These are phyloP conservation scores for Millerago galiae DNA, from an alignment of 805 yeast species.

Conservation along the genomic window DNA sequence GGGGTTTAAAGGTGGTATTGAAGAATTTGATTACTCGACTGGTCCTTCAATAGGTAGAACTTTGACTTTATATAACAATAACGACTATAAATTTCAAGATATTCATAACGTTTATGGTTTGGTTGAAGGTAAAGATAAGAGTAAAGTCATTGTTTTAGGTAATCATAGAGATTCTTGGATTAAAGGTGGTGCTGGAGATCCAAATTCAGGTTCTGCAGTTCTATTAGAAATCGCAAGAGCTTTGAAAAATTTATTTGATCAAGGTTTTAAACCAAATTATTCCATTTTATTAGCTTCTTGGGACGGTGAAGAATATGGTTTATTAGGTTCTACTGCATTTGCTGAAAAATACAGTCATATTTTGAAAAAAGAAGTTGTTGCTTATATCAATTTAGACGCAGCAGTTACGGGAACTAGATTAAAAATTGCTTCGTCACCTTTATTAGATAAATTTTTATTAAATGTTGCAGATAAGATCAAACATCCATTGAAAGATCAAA, in stretches of 20 bases:
- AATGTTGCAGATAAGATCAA: slow-evolving; percentile 37
- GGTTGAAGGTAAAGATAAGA: slow-evolving; percentile 44
- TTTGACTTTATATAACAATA: slow-evolving; percentile 53
- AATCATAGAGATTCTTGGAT: slow-evolving; percentile 82
- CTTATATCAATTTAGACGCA: slow-evolving; percentile 65
- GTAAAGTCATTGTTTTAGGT: slow-evolving; percentile 59
- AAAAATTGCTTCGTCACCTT: slow-evolving; percentile 44
- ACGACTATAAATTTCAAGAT: slow-evolving; percentile 55
- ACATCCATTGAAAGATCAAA: slow-evolving; percentile 33
- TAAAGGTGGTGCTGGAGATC: slow-evolving; percentile 74
- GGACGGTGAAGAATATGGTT: slow-evolving; percentile 79
- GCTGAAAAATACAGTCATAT: slow-evolving; percentile 54
- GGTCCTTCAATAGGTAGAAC: slow-evolving; percentile 42
- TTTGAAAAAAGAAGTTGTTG: slow-evolving; percentile 48
- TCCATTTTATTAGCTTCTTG: slow-evolving; percentile 67
- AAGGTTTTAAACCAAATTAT: slow-evolving; percentile 63
- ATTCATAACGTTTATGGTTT: slow-evolving; percentile 59
- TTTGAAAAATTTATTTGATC: slow-evolving; percentile 40
- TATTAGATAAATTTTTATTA: slow-evolving; percentile 41
- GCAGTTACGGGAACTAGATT: slow-evolving; percentile 54
- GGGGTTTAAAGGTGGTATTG: slow-evolving; percentile 43
- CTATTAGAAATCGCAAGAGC: slow-evolving; percentile 59
- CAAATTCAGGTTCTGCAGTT: slow-evolving; percentile 67
- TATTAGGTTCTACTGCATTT: slow-evolving; percentile 71
- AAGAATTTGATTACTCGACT: slow-evolving; percentile 39